Evolutionary conservation across 169 alveolate species (phyloP).

Genomic region (Neospora caninum): DNA sequence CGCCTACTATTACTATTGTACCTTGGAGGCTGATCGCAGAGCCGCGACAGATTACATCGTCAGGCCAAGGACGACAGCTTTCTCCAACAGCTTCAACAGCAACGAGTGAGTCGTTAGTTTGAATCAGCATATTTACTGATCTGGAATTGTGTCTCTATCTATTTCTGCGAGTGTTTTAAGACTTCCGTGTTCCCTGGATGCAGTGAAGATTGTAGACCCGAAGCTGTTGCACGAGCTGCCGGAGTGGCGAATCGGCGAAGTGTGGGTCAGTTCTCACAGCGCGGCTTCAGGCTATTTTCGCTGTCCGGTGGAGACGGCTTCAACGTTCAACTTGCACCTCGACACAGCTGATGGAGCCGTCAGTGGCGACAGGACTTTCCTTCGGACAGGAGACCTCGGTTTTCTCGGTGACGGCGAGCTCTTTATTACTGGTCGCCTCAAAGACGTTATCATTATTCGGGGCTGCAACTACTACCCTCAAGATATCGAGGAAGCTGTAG

Average conservation of each 20-base stretch:
- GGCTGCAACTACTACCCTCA: conserved; percentile 76
- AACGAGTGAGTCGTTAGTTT: no score
- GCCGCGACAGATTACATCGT: no score
- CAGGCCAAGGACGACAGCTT: no score
- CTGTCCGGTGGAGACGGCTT: conserved; percentile 66
- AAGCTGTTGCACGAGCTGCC: conserved; percentile 62
- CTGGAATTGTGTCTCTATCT: no score
- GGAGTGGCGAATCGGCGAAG: conserved; percentile 70
- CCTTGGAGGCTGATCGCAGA: no score
- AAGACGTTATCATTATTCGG: conserved; percentile 72
- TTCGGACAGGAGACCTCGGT: conserved; percentile 77
- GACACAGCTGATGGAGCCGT: conserved; percentile 26
- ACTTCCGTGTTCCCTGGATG: not conserved
- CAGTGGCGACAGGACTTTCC: not conserved
- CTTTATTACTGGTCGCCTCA: conserved; percentile 73
- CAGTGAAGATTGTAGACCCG: conserved; percentile 70
- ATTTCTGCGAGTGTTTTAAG: no score
- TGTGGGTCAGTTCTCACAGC: conserved; percentile 72
- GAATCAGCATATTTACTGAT: no score
- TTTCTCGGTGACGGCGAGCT: conserved; percentile 64
- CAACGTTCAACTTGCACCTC: conserved; percentile 55
- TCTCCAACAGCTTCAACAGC: no score
- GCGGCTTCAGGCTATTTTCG: conserved; percentile 70
- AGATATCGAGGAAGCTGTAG: conserved; percentile 73
- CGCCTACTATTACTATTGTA: no score